These are phyloP conservation scores for Vitis hybrid DNA, from an alignment of 177 flowering plant genomes.

Conservation along the genomic window DNA sequence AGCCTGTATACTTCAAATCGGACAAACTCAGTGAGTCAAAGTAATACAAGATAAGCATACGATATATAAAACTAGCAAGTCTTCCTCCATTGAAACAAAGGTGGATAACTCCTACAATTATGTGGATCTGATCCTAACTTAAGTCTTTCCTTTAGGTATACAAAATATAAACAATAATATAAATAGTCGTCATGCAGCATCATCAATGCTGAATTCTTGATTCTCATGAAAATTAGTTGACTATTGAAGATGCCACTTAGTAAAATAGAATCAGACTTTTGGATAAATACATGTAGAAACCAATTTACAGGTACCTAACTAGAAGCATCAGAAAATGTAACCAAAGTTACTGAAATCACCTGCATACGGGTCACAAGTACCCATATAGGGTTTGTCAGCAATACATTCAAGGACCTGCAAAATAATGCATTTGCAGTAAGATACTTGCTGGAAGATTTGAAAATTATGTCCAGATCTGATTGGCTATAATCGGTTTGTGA, in stretches of 20 bases:
- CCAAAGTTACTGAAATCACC: conserved; percentile 30
- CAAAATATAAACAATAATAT: not conserved
- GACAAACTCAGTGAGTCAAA: not conserved
- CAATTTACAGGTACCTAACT: not conserved
- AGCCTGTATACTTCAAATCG: not conserved
- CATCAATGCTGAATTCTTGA: not conserved
- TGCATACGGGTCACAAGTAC: conserved; percentile 89
- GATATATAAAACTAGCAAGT: not conserved
- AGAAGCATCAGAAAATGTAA: not conserved
- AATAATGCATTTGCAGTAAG: conserved; percentile 8
- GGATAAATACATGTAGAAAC: not conserved
- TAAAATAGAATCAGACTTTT: not conserved
- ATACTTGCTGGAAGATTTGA: not conserved
- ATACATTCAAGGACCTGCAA: conserved; percentile 71
- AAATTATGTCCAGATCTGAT: not conserved
- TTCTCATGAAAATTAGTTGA: not conserved
- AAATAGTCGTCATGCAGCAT: not conserved
- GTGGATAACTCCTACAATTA: not conserved
- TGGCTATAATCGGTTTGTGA: not conserved
- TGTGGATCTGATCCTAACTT: not conserved
- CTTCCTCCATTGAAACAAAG: not conserved
- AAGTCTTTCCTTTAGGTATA: not conserved
- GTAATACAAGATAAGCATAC: not conserved
- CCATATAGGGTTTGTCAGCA: conserved; percentile 84
- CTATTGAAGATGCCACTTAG: not conserved